Conservation (phyloP, 805 yeast genomes). For the Metschnikowia lachancei region DNA sequence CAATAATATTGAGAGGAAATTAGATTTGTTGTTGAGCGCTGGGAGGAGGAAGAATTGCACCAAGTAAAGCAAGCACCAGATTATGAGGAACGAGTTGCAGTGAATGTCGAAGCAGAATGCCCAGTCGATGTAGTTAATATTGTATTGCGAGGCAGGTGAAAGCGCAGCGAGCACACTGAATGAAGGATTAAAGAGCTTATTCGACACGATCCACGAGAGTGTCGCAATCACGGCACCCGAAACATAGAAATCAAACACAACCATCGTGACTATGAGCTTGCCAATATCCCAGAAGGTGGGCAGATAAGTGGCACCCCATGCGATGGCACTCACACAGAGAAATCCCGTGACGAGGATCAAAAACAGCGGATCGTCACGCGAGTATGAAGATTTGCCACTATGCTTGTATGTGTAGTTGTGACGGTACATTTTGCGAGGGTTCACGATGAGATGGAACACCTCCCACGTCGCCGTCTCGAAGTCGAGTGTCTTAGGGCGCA, state of each 20-base stretch:
- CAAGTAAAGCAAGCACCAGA: conserved; percentile 46
- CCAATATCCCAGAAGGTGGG: conserved; percentile 60
- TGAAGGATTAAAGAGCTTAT: conserved; percentile 51
- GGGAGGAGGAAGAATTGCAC: conserved; percentile 47
- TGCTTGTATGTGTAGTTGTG: conserved; percentile 76
- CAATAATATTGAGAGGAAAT: conserved; percentile 59
- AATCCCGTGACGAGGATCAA: conserved; percentile 67
- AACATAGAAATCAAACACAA: conserved; percentile 73
- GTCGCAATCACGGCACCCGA: conserved; percentile 71
- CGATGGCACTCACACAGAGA: conserved; percentile 70
- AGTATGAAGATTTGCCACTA: conserved; percentile 57
- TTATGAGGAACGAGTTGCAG: conserved; percentile 53
- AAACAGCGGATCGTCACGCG: conserved; percentile 91
- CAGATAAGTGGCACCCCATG: conserved; percentile 86
- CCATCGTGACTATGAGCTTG: conserved; percentile 76
- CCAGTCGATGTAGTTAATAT: conserved; percentile 66
- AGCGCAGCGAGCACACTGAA: conserved; percentile 14
- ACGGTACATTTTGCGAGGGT: conserved; percentile 80
- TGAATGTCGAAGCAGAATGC: conserved; percentile 93
- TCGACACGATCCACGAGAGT: conserved; percentile 67
- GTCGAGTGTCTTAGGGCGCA: conserved; percentile 79
- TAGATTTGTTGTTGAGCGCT: conserved; percentile 57
- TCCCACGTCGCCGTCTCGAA: conserved; percentile 95
- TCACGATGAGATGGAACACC: conserved; percentile 64
- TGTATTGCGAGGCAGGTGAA: conserved; percentile 16